These are phyloP conservation scores for Cylindrotheca fusiformis DNA, from an alignment of 108 stramenopile genomes.

Conservation along the genomic window DNA sequence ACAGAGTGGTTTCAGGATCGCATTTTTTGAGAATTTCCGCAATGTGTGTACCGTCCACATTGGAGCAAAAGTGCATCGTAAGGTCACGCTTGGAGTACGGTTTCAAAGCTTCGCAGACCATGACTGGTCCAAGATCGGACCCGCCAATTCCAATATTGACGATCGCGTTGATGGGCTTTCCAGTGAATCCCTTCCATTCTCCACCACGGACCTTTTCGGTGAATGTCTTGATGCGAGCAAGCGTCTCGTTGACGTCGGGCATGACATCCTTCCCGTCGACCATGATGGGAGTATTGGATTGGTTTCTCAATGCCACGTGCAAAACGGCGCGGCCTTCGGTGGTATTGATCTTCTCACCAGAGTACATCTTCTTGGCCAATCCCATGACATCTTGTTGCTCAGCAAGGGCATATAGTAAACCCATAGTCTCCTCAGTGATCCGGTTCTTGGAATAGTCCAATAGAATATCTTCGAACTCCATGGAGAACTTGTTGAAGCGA, in stretches of 20 bases:
- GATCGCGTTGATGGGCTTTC: slow-evolving; percentile 86
- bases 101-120: slow-evolving; percentile 94
- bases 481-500: slow-evolving; percentile 61
- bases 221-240: slow-evolving; percentile 85
- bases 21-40: slow-evolving; percentile 84
- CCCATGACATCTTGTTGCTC: slow-evolving; percentile 70
- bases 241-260: slow-evolving; percentile 81
- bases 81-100: slow-evolving; percentile 85
- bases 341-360: slow-evolving; percentile 89
- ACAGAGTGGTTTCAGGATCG: slow-evolving; percentile 86
- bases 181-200: slow-evolving; percentile 89
- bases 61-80: slow-evolving; percentile 92
- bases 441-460: slow-evolving; percentile 95
- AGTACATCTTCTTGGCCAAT: slow-evolving; percentile 83
- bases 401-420: slow-evolving; percentile 80
- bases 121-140: slow-evolving; percentile 94
- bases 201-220: slow-evolving; percentile 84
- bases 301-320: slow-evolving; percentile 79
- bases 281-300: slow-evolving; percentile 72
- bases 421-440: slow-evolving; percentile 89
- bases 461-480: slow-evolving; percentile 82
- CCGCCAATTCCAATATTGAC: slow-evolving; percentile 97
- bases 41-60: slow-evolving; percentile 96
- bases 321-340: slow-evolving; percentile 81
- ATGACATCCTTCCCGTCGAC: slow-evolving; percentile 93